Conservation (phyloP, 208 protist genomes). For the Trypanosoma melophagium region DNA sequence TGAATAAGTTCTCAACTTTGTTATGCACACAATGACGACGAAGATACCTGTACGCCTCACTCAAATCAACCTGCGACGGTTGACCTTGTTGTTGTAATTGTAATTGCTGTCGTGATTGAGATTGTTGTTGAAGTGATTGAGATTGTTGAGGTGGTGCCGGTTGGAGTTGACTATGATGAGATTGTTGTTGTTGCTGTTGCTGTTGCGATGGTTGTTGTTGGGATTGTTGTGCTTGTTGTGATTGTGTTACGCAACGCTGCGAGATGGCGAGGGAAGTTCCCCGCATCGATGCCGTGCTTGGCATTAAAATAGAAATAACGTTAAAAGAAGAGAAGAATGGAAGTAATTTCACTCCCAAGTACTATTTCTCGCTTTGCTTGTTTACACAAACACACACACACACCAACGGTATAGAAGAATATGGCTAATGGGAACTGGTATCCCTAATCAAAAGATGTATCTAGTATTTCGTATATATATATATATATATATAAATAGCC, state of each 20-base stretch:
- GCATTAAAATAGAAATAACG: conserved; percentile 15
- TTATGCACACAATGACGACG: conserved; percentile 13
- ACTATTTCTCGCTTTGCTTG: too few relatives aligned
- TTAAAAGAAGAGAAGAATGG: conserved; percentile 14
- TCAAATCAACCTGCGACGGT: conserved; percentile 12
- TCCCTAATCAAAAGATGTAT: too few relatives aligned
- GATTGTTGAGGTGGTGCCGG: conserved; percentile 10
- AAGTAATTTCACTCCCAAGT: conserved; percentile 1
- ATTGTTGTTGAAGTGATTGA: conserved; percentile 16
- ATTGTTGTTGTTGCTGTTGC: neutral
- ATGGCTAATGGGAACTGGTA: too few relatives aligned
- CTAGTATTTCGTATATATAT: too few relatives aligned
- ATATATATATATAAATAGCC: too few relatives aligned
- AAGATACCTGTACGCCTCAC: conserved; percentile 23
- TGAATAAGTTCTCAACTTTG: conserved; percentile 53
- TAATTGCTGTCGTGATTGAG: neutral
- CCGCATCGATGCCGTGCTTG: neutral
- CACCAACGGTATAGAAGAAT: too few relatives aligned
- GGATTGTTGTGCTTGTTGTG: neutral
- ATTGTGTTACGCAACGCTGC: conserved; percentile 8
- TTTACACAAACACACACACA: too few relatives aligned
- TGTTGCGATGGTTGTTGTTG: conserved; percentile 5
- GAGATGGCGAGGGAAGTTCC: neutral
- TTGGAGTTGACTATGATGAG: neutral
- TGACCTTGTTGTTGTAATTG: conserved; percentile 21